Evolutionary conservation across 2,329 filamentous ascomycete species (phyloP).

Genomic region (Penicillium paneum): DNA sequence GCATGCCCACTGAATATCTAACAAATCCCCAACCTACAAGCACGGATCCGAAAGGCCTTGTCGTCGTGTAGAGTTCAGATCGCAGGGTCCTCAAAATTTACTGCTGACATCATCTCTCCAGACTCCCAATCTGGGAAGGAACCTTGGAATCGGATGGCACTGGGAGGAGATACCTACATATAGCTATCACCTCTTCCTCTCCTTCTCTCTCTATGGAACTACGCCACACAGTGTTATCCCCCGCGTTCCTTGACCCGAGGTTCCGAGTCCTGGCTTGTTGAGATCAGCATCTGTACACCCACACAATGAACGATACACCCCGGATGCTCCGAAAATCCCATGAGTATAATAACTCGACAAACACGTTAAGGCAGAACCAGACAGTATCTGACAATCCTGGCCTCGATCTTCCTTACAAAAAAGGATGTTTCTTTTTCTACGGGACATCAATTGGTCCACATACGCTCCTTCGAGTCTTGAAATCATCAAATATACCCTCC

Average conservation of each 20-base stretch:
- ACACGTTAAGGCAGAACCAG: not conserved
- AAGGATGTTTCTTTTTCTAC: conserved; percentile 9
- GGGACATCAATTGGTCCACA: conserved; percentile 11
- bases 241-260: too few species aligned
- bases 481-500: not conserved
- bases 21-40: not conserved
- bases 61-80: not conserved
- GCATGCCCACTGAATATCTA: not conserved
- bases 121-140: not conserved
- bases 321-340: not conserved
- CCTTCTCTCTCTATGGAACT: not conserved
- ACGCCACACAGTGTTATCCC: not conserved
- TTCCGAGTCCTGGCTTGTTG: not conserved
- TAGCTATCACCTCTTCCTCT: too few species aligned
- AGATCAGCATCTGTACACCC: not conserved
- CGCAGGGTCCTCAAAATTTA: not conserved
- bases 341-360: not conserved
- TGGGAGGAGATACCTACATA: too few species aligned
- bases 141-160: too few species aligned
- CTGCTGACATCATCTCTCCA: not conserved
- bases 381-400: not conserved
- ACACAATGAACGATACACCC: not conserved
- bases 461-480: conserved; percentile 6
- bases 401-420: not conserved
- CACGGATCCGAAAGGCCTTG: too few species aligned